Base-by-base conservation (phyloP, 441 rosid species). In the Brassica balearica region DNA sequence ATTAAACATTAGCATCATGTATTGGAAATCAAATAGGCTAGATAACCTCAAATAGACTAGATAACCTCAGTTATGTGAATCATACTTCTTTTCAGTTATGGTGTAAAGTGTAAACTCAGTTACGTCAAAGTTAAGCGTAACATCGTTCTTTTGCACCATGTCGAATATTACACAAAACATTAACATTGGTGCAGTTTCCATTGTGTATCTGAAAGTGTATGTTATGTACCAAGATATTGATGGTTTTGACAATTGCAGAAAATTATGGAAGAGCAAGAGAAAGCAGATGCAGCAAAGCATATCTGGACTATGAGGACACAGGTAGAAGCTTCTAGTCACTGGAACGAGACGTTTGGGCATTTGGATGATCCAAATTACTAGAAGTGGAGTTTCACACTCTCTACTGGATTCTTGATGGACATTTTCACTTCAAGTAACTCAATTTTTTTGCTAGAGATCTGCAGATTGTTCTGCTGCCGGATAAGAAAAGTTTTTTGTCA, bases 241-340 rank as follows among this genome's bases (percentile, higher is more conserved):
- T 46, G 36, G 8, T 71, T 58, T 55, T 75, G 36, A 65, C 48
- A 41, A 65, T 34, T 73, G 85, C 93, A 91, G 97, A 90, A 86
- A 83, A 84, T 92, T 73, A 27, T 95, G 55, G 89, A 86, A 34
- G 71, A 79, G 43, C 88, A 83, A 1, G 93, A 91, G 82, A 85
- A 77, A 84, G 85, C 84, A 11, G 83, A 85, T 53, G 77, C 79
- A 0, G 76, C 56, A 17, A 80, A 80, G 71, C 96, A 89, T 76
- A 86, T 90, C 36, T 95, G 99, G 99, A 85, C 84, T 38, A 82
- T 83, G 61, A 81, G 92, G 77, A 87, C 91, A 2, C 81, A 73
- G 2, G 90, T 87, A 82, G 92, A 95, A 85, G 91, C 95, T 59
- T 67, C 84, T 19, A 63, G 83, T 65, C 82, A 88, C 41, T 87